Percentiles rank a stretch among this genome's conserved stretches.
phyloP scores from a whole-genome alignment of 208 protist genomes.

The Porcisia hertigi region DNA sequence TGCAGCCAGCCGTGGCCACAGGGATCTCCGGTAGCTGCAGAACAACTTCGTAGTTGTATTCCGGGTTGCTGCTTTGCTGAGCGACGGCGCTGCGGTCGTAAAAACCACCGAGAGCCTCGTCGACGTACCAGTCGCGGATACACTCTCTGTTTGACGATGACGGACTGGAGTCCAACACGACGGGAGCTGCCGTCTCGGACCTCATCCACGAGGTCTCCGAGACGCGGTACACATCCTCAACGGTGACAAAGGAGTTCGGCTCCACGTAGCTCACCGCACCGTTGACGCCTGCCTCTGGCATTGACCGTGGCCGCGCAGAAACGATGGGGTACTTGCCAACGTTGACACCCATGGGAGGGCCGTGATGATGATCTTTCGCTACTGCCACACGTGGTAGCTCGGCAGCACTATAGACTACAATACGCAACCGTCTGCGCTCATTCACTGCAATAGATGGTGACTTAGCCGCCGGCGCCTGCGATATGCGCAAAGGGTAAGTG shows the following conservation, averaged over 20 bases:
- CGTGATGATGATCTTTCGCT: neutral
- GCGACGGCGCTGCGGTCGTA: slow-evolving; percentile 73
- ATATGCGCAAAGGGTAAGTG: neutral
- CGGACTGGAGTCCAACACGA: neutral
- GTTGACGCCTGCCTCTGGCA: slow-evolving; percentile 17
- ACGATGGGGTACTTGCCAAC: slow-evolving; percentile 13
- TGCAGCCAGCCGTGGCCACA: neutral
- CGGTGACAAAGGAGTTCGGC: slow-evolving; percentile 70
- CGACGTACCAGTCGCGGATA: slow-evolving; percentile 69
- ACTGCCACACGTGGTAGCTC: slow-evolving; percentile 63
- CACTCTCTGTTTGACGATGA: slow-evolving; percentile 26
- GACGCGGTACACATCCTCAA: slow-evolving; percentile 69
- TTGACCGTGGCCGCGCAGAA: slow-evolving; percentile 14
- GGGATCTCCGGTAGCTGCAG: slow-evolving; percentile 56
- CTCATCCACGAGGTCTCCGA: neutral
- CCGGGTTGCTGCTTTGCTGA: slow-evolving; percentile 44
- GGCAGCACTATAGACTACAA: slow-evolving; percentile 54
- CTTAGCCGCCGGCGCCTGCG: neutral
- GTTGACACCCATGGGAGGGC: neutral
- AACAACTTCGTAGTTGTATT: slow-evolving; percentile 74
- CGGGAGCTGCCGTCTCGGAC: neutral
- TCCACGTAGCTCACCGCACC: slow-evolving; percentile 35
- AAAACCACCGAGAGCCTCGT: slow-evolving; percentile 51
- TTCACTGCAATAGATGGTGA: neutral
- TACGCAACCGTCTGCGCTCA: slow-evolving; percentile 45